A percentile compares a stretch with the other conserved stretches of the same genome.
Conservation (phyloP, 305 asterid species). For the Fraxinus ornus region DNA sequence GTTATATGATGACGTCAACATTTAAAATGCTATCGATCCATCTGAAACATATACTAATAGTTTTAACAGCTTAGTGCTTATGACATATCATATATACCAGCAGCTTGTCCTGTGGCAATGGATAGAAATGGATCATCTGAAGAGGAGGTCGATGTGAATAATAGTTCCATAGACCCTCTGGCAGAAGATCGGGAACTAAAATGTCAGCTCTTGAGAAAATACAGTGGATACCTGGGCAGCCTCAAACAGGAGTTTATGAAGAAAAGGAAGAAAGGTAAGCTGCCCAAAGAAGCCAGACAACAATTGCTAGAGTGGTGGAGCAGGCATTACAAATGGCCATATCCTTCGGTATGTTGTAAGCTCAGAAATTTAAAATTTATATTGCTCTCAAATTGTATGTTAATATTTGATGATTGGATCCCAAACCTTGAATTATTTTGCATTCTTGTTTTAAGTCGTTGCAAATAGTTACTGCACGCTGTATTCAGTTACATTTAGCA, state of each 20-base stretch:
- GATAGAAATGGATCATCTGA: conserved; percentile 74
- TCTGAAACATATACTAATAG: not conserved
- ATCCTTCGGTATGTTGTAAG: conserved; percentile 51
- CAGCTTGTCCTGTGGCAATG: conserved; percentile 55
- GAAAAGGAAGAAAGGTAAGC: conserved; percentile 96
- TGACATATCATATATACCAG: not conserved
- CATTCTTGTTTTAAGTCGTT: conserved; percentile 26
- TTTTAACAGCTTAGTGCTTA: not conserved
- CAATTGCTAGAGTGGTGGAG: conserved; percentile 95
- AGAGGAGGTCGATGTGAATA: conserved; percentile 68
- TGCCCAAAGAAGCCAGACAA: conserved; percentile 94
- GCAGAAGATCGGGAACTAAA: conserved; percentile 91
- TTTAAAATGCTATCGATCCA: not conserved
- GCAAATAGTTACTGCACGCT: not conserved
- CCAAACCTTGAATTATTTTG: not conserved
- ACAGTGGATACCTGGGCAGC: conserved; percentile 92
- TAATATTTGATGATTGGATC: not conserved
- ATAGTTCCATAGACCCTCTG: conserved; percentile 64
- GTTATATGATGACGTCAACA: not conserved
- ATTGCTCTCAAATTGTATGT: not conserved
- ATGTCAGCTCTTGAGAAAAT: conserved; percentile 89
- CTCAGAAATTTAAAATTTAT: not conserved
- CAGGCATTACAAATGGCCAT: conserved; percentile 97
- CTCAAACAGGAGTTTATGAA: conserved; percentile 97
- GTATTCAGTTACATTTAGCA: not conserved